Percentiles rank a stretch among this genome's conserved stretches.
Evolutionary conservation across 1,139 yeast genomes (phyloP).

Genomic region (Geotrichum cucujoidarum): DNA sequence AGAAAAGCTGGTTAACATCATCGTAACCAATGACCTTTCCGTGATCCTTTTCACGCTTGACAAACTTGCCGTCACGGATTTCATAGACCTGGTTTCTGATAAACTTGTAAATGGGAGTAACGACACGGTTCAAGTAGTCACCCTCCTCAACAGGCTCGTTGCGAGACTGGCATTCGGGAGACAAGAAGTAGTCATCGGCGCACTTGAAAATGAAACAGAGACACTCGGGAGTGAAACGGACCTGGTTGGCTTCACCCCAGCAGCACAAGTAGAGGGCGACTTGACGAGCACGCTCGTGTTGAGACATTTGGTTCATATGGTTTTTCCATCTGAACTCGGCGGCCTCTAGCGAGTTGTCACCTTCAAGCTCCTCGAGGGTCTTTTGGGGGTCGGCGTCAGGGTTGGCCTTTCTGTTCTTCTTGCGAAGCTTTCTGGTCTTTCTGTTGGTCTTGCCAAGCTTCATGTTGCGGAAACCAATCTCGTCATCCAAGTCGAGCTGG

Average conservation of each 20-base stretch:
- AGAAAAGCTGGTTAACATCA: constrained; percentile 95
- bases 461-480: constrained; percentile 75
- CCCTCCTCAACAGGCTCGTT: constrained; percentile 86
- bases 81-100: constrained; percentile 94
- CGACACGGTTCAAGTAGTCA: constrained; percentile 84
- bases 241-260: constrained; percentile 99
- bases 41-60: constrained; percentile 96
- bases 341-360: constrained; percentile 74
- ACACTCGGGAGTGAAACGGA: constrained; percentile 90
- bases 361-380: constrained; percentile 76
- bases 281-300: constrained; percentile 83
- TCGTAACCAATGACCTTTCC: constrained; percentile 93
- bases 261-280: constrained; percentile 80
- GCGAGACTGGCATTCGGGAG: constrained; percentile 83
- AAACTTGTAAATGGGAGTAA: constrained; percentile 87
- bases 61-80: constrained; percentile 88
- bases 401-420: constrained; percentile 57
- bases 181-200: constrained; percentile 79
- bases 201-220: constrained; percentile 90
- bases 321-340: constrained; percentile 83
- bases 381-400: constrained; percentile 44
- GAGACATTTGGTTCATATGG: constrained; percentile 63
- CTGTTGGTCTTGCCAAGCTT: constrained; percentile 63
- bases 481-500: constrained; percentile 78
- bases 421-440: constrained; percentile 51